Evolutionary conservation across 1,139 yeast genomes (phyloP).

Genomic region (Geotrichum candidum): DNA sequence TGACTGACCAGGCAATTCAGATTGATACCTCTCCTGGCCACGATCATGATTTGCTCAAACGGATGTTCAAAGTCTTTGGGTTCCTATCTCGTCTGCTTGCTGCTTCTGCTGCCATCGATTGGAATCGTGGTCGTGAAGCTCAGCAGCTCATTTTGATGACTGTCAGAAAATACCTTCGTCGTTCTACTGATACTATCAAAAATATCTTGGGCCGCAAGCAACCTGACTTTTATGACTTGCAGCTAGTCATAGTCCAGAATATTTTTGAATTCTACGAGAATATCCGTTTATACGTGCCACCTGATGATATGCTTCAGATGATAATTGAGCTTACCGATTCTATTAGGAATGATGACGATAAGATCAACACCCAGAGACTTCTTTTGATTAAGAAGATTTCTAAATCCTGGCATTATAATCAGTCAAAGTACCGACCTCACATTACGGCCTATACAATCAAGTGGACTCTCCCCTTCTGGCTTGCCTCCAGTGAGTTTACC

Average conservation of each 20-base stretch:
- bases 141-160: conserved; percentile 20
- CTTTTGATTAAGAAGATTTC: conserved; percentile 55
- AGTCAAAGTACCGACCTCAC: conserved; percentile 38
- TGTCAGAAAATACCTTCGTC: conserved; percentile 20
- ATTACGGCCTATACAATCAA: conserved; percentile 49
- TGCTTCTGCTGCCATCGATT: conserved; percentile 28
- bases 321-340: conserved; percentile 29
- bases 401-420: conserved; percentile 42
- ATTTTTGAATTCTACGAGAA: conserved; percentile 23
- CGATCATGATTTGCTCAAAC: conserved; percentile 21
- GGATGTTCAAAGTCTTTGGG: conserved; percentile 25
- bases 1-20: conserved; percentile 21
- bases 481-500: conserved; percentile 25
- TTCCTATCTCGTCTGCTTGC: conserved; percentile 28
- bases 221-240: conserved; percentile 22
- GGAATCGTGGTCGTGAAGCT: conserved; percentile 23
- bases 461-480: conserved; percentile 44
- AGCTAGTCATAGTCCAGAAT: conserved; percentile 23
- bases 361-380: conserved; percentile 51
- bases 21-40: conserved; percentile 20
- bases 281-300: conserved; percentile 24
- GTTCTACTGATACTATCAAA: conserved; percentile 24
- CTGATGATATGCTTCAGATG: conserved; percentile 26
- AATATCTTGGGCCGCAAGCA: conserved; percentile 21
- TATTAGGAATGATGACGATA: conserved; percentile 32